Base-by-base conservation (phyloP, 2,329 filamentous ascomycete genomes). In the Aureobasidium melanogenum region DNA sequence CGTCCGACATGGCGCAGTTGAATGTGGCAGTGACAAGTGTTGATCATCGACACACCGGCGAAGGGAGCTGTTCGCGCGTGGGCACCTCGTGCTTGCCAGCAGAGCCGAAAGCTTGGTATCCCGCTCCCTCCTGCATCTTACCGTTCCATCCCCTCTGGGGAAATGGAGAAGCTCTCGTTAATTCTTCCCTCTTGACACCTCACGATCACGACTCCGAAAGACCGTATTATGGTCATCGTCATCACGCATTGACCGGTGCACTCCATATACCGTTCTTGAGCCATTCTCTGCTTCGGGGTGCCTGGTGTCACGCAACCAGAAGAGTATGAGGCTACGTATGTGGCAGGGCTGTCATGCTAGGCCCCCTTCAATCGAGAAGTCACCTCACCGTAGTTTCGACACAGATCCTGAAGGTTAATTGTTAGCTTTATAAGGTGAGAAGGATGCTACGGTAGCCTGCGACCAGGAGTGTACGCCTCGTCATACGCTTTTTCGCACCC, bases 51-150 rank as follows among this genome's bases (percentile, higher is more conserved):
- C n/a, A n/a, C n/a, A 7, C 26, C 15, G 19, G 17, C 28, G 10
- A 7, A 44, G 24, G 38, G 28, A 22, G 26, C 52, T 19, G 22
- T 17, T 44, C 26, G 26, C 38, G n/a, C 12, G 38, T 44, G 38
- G 28, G 6, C 3, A 26, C 26, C 38, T 56, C 26, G 34, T 44
- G 38, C 52, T 44, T 44, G 28, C 24, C 50, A 41, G 14, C 50
- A 41, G 14, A 41, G 50, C 52, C 52, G 52, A 56, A 56, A 56
- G 52, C 52, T 56, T 56, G 52, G 38, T 44, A 44, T 44, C 26
- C 26, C 28, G 52, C 52, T 32, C 26, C 26, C 52, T 32, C 26
- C 26, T 41, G 51, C 51, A 30, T 41, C 32, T 28, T 28, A 44
- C 52, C 39, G 28, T 39, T 26, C 52, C 52, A 26, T 47, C 52